These are phyloP conservation scores for Candida endomychidarum DNA, from an alignment of 805 yeast genomes.

Conservation along the genomic window DNA sequence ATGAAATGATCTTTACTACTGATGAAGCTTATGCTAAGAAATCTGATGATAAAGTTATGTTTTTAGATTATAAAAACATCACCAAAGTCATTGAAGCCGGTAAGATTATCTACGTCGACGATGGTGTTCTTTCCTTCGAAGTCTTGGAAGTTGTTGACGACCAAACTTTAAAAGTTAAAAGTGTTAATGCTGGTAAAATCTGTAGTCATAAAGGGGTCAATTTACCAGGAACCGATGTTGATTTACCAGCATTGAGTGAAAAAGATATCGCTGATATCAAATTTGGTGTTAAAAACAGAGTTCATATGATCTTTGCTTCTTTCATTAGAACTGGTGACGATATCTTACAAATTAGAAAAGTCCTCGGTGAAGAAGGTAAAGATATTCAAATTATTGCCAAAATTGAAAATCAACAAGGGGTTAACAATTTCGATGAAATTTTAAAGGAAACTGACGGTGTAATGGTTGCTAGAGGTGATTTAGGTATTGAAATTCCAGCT, in stretches of 20 bases:
- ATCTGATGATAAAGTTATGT: constrained; percentile 82
- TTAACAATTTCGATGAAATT: constrained; percentile 97
- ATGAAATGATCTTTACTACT: constrained; percentile 91
- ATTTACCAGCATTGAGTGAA: constrained; percentile 95
- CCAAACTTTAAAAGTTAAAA: constrained; percentile 77
- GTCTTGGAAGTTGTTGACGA: constrained; percentile 82
- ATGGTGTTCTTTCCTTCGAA: constrained; percentile 95
- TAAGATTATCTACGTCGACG: constrained; percentile 91
- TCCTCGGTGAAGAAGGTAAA: constrained; percentile 95
- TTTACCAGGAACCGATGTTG: constrained; percentile 98
- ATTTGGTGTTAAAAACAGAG: constrained; percentile 96
- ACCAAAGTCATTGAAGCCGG: constrained; percentile 89
- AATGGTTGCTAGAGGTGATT: constrained; percentile 99
- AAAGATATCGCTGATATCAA: constrained; percentile 90
- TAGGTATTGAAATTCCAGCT: constrained; percentile 99
- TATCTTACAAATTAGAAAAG: constrained; percentile 85
- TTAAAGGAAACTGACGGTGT: constrained; percentile 96
- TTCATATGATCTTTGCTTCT: constrained; percentile 98
- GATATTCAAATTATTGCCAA: constrained; percentile 95
- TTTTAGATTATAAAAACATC: constrained; percentile 92
- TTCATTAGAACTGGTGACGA: constrained; percentile 95
- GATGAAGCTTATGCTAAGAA: constrained; percentile 72
- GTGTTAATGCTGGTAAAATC: constrained; percentile 93
- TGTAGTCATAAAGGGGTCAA: constrained; percentile 99
- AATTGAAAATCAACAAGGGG: constrained; percentile 99